Evolutionary conservation across 768 basidiomycete species (phyloP), one percentile per base, ranked within the genome.

Genomic region (Lactifluus piperatus): DNA sequence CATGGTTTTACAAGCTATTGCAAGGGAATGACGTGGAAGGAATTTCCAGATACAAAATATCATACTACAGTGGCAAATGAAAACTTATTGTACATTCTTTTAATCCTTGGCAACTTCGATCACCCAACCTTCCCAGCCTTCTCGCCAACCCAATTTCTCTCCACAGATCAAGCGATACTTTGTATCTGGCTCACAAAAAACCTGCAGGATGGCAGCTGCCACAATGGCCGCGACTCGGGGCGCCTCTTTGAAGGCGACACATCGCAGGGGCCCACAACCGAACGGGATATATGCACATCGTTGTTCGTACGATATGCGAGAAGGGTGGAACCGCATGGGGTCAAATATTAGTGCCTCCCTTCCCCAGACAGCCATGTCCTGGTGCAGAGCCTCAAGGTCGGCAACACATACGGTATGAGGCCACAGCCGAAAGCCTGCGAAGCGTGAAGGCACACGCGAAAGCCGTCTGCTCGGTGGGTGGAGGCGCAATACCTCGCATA

Each of bases 401-500:
- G 70, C 75, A 58, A 64, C 67, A 64, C 39, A 49, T 29, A 44
- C 64, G 44, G 36, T 27, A 14, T 26, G 29, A 2, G 61, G 58
- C 44, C 60, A 64, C 18, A 41, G 51, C 39, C 29, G 43, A 26
- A 51, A 51, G 22, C 60, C 46, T 22, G 41, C 57, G 18, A 57
- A 48, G 24, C 61, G 8, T 9, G 47, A 32, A 13, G 52, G 41
- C 11, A 57, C 60, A 27, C 77, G 75, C 20, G 71, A 68, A 39
- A 83, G 79, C 26, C 72, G 77, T 50, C 73, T 75, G 2, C 78
- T 79, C 0, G 81, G 81, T 2, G 81, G 81, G 65, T 79, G 68
- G 1, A 82, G 70, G 0, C 81, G 71, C 69, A 82, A 73, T 6
- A 72, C 68, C 65, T 82, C 81, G 24, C 64, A 62, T 0, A 82